Conservation (phyloP, 2,329 filamentous ascomycete genomes). For the Colletotrichum viniferum region DNA sequence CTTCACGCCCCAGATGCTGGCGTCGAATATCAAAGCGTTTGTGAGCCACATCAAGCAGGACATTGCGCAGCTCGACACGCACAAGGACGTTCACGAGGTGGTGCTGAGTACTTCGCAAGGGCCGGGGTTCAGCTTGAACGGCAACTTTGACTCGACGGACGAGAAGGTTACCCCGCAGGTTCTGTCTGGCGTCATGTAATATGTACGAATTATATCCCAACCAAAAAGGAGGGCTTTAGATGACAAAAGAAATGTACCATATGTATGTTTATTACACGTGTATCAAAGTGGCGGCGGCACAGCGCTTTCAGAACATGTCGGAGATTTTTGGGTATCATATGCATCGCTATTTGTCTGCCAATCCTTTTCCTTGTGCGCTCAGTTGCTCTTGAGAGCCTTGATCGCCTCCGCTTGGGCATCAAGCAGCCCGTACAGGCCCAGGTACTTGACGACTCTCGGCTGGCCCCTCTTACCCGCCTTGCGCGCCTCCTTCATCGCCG, state of each 20-base stretch:
- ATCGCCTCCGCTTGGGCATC: constrained; percentile 58
- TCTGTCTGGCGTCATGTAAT: constrained; percentile 59
- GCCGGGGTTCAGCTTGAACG: constrained; percentile 86
- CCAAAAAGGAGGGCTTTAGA: background rate
- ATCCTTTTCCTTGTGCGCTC: constrained; percentile 1
- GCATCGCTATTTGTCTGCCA: constrained; percentile 22
- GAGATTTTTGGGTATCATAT: constrained; percentile 33
- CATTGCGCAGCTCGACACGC: constrained; percentile 57
- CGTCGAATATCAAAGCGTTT: constrained; percentile 81
- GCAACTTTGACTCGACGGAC: constrained; percentile 70
- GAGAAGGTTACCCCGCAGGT: constrained; percentile 59
- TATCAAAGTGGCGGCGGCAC: constrained; percentile 16
- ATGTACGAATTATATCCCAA: background rate
- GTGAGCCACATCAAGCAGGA: constrained; percentile 76
- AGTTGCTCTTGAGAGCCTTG: constrained; percentile 48
- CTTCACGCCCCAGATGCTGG: constrained; percentile 86
- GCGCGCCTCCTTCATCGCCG: constrained; percentile 50
- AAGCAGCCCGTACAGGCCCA: constrained; percentile 57
- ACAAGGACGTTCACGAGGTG: constrained; percentile 58
- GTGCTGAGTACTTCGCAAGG: constrained; percentile 88
- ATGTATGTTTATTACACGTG: constrained; percentile 32
- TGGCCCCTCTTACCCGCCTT: constrained; percentile 48
- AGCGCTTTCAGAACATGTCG: constrained; percentile 20
- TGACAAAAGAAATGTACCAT: constrained; percentile 37
- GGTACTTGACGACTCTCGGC: constrained; percentile 52